These are phyloP conservation scores for Lasiodiplodia sp. DNA, from an alignment of 2,329 filamentous ascomycete genomes.

Conservation along the genomic window DNA sequence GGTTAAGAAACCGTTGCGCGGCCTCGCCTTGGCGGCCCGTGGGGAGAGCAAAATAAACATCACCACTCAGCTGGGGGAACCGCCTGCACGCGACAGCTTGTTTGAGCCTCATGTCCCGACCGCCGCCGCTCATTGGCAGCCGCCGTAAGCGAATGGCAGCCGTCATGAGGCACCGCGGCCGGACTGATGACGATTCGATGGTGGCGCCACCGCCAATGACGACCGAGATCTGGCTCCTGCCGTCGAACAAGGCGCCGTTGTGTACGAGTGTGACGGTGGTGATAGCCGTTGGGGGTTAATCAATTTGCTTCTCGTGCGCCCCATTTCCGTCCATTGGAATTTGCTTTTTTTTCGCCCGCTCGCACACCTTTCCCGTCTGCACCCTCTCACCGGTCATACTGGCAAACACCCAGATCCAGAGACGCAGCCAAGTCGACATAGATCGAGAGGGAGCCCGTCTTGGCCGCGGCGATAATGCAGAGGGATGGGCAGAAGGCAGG, in stretches of 20 bases:
- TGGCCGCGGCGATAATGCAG: slow-evolving; percentile 7
- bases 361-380: not conserved
- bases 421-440: not conserved
- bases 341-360: not conserved
- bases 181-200: slow-evolving; percentile 9
- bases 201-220: not conserved
- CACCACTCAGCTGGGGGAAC: not conserved
- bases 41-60: not conserved
- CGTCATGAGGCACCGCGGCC: slow-evolving; percentile 12
- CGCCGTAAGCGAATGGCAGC: not conserved
- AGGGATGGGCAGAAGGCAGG: not conserved
- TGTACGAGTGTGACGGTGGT: not conserved
- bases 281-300: slow-evolving; percentile 24
- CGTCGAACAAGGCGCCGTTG: not conserved
- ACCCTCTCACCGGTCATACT: not conserved
- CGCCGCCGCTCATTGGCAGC: not conserved
- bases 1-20: slow-evolving; percentile 1
- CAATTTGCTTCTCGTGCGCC: not conserved
- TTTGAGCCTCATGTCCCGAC: slow-evolving; percentile 1
- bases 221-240: not conserved
- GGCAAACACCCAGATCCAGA: not conserved
- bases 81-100: not conserved
- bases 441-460: too few relatives aligned
- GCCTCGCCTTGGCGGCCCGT: not conserved
- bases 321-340: not conserved